phyloP scores from a whole-genome alignment of 2,329 filamentous ascomycete genomes.

The Pestalotiopsis sp. region DNA sequence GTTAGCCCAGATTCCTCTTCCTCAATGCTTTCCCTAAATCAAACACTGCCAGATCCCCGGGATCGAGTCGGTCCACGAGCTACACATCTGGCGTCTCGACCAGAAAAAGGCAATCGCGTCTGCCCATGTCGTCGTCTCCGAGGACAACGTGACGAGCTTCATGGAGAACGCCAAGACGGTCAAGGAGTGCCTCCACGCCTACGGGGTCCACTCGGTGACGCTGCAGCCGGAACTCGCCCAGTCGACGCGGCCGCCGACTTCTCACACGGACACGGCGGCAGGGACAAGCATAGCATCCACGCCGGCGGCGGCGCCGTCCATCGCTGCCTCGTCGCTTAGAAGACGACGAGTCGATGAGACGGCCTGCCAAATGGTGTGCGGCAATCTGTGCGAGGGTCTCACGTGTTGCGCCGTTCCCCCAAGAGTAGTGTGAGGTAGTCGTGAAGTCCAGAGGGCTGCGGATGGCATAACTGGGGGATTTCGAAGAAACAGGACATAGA shows the following conservation, averaged over 20 bases:
- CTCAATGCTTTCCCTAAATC: not conserved
- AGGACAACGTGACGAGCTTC: conserved; percentile 57
- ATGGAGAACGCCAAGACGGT: conserved; percentile 61
- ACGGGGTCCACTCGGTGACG: conserved; percentile 71
- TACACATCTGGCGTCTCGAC: conserved; percentile 74
- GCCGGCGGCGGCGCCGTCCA: not conserved
- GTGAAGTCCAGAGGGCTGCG: not conserved
- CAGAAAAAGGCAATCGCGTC: conserved; percentile 70
- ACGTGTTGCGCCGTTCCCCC: conserved; percentile 26
- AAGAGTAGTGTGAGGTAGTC: not conserved
- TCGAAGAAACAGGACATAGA: not conserved
- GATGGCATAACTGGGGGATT: not conserved
- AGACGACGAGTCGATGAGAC: conserved; percentile 24
- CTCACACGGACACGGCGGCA: not conserved
- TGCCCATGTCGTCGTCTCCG: conserved; percentile 65
- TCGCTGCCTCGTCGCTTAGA: conserved; percentile 26
- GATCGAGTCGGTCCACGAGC: conserved; percentile 66
- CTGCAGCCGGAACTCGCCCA: conserved; percentile 62
- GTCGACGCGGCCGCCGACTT: conserved; percentile 7
- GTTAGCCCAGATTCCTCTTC: not conserved
- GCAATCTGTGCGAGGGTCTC: conserved; percentile 28
- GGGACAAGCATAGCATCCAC: not conserved
- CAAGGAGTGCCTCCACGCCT: conserved; percentile 69
- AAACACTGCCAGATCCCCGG: conserved; percentile 56
- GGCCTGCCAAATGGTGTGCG: conserved; percentile 30